Conservation (phyloP, 352 stramenopile genomes). For the Phytophthora lateralis region DNA sequence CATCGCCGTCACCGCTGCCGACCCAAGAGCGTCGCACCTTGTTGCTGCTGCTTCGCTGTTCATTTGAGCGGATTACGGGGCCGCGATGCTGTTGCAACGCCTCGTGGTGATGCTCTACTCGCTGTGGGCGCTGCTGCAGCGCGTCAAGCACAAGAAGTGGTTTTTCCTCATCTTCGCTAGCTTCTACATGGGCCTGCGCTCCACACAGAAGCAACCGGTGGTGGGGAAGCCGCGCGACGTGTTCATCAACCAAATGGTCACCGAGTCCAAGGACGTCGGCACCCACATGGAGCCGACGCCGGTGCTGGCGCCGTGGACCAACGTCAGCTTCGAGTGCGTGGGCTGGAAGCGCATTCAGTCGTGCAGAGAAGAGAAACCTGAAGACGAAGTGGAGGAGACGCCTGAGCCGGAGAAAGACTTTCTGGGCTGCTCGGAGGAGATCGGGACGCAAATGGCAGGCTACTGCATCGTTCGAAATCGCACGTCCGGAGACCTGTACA, state of each 20-base stretch:
- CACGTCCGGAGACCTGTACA: slow-evolving; percentile 79
- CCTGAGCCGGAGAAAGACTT: slow-evolving; percentile 74
- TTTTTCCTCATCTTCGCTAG: slow-evolving; percentile 50
- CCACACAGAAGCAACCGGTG: slow-evolving; percentile 58
- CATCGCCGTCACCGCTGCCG: not conserved
- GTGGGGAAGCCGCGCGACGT: slow-evolving; percentile 65
- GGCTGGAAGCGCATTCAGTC: slow-evolving; percentile 87
- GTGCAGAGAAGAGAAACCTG: slow-evolving; percentile 53
- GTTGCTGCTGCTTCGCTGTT: slow-evolving; percentile 7
- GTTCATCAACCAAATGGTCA: slow-evolving; percentile 80
- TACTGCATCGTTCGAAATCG: slow-evolving; percentile 87
- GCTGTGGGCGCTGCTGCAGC: slow-evolving; percentile 61
- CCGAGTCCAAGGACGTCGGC: slow-evolving; percentile 62
- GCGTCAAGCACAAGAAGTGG: slow-evolving; percentile 76
- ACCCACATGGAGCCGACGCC: slow-evolving; percentile 63
- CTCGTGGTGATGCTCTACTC: slow-evolving; percentile 71
- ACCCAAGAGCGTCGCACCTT: not conserved
- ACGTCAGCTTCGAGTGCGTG: slow-evolving; percentile 83
- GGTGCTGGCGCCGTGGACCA: slow-evolving; percentile 69
- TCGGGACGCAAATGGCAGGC: slow-evolving; percentile 74
- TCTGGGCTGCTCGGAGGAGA: slow-evolving; percentile 68
- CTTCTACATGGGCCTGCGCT: slow-evolving; percentile 65
- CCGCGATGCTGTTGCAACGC: slow-evolving; percentile 72
- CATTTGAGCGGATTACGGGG: not conserved
- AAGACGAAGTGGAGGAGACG: slow-evolving; percentile 45